These are phyloP conservation scores for Pyrenochaeta sp. DNA, from an alignment of 2,329 filamentous ascomycete species.

Conservation along the genomic window DNA sequence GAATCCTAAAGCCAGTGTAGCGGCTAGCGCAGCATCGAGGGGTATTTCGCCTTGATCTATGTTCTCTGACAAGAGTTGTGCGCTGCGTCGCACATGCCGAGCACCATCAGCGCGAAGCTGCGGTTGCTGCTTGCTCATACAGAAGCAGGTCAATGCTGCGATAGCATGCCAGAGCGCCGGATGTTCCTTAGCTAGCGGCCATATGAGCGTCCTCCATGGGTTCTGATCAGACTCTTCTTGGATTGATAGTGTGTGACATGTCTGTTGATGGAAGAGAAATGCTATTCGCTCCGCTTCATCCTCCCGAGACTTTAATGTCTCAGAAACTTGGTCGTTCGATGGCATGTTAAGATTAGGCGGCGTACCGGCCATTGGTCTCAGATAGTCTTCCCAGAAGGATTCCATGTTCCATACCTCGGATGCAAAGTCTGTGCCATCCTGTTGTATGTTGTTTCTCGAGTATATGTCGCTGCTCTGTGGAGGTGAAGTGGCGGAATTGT, in stretches of 20 bases:
- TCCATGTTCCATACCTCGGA: conserved; percentile 22
- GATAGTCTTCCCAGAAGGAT: conserved; percentile 23
- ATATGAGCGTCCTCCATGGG: conserved; percentile 73
- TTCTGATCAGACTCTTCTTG: conserved; percentile 73
- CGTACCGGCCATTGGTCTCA: conserved; percentile 11
- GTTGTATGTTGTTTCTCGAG: neutral
- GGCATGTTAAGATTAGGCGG: conserved; percentile 7
- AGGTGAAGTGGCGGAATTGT: conserved; percentile 6
- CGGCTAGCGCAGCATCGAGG: conserved; percentile 69
- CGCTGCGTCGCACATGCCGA: conserved; percentile 69
- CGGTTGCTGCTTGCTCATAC: conserved; percentile 65
- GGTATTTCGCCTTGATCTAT: conserved; percentile 66
- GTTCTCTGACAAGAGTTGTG: conserved; percentile 62
- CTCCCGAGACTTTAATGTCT: conserved; percentile 4
- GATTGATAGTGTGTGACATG: conserved; percentile 72
- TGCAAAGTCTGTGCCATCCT: conserved; percentile 12
- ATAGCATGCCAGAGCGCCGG: conserved; percentile 72
- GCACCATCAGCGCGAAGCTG: conserved; percentile 66
- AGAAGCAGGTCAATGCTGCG: conserved; percentile 72
- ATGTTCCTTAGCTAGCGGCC: conserved; percentile 69
- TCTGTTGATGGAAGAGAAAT: conserved; percentile 66
- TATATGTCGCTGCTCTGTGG: neutral
- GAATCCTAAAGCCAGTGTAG: conserved; percentile 71
- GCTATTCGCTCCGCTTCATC: conserved; percentile 19
- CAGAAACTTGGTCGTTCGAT: conserved; percentile 1